phyloP scores from a whole-genome alignment of 2,329 filamentous ascomycete species.

The Fusarium ambrosium region DNA sequence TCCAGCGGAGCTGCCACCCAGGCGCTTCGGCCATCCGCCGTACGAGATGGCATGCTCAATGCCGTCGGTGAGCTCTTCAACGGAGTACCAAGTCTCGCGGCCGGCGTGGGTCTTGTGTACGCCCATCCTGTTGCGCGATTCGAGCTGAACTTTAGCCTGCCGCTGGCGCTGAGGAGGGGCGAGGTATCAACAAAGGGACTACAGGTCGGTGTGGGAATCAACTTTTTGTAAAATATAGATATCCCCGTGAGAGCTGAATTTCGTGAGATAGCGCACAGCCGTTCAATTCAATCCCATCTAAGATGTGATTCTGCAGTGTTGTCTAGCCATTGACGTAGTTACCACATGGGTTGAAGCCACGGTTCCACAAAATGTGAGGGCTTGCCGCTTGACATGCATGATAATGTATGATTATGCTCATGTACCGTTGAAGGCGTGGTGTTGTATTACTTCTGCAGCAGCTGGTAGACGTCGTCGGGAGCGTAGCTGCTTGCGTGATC shows the following conservation, averaged over 20 bases:
- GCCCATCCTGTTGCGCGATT: constrained; percentile 94
- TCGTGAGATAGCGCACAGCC: constrained; percentile 30
- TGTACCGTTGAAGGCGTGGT: not conserved
- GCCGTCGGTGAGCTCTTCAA: constrained; percentile 80
- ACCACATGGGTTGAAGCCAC: not conserved
- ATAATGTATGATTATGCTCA: not conserved
- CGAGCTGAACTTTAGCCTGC: constrained; percentile 94
- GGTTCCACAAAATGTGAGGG: not conserved
- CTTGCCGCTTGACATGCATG: not conserved
- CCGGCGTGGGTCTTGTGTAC: constrained; percentile 92
- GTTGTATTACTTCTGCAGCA: not conserved
- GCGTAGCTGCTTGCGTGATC: not conserved
- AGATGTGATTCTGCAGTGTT: not conserved
- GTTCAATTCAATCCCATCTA: constrained; percentile 9
- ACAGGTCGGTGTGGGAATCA: constrained; percentile 96
- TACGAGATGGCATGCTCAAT: constrained; percentile 66
- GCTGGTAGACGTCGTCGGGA: not conserved
- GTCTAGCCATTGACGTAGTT: not conserved
- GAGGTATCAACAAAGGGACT: constrained; percentile 93
- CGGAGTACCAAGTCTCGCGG: constrained; percentile 86
- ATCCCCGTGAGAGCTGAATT: constrained; percentile 26
- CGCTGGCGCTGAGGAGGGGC: constrained; percentile 82
- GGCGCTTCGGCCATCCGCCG: constrained; percentile 58
- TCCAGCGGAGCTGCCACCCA: constrained; percentile 52
- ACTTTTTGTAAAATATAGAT: constrained; percentile 78